Base-by-base conservation (phyloP, 768 basidiomycete species). In the Tricholoma hemisulphureum region DNA sequence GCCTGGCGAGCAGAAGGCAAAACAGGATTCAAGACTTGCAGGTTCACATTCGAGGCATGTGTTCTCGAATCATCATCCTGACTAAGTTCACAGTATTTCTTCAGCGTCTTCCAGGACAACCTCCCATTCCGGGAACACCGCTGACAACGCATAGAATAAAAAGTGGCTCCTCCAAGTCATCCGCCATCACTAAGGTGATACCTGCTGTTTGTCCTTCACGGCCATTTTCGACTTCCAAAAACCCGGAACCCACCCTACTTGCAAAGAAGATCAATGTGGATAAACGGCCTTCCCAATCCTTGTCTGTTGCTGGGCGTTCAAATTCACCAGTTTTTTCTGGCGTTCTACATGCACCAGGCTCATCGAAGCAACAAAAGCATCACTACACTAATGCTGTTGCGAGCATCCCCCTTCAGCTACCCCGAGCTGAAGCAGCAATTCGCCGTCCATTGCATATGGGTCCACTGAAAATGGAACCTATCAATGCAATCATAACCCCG, bases 1-100 rank as follows among this genome's bases (percentile, higher is more conserved):
- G 65, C 62, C 2, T 63, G 61, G 59, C 58, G 55, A 29, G 61
- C 61, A 20, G 54, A n/a, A 14, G 68, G 68, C 1, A 60, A 54
- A 39, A 60, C 59, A 3, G 63, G 62, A 11, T 69, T 63, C 55
- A 51, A 55, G 20, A 68, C 64, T 3, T 69, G 65, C 58, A 60
- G 62, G 35, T 69, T 68, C 29, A 39, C 8, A 4, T 66, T 69
- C 39, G 28, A 59, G 32, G 68, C 66, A 39, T n/a, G 60, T 56
- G 9, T 13, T n/a, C 1, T 28, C 14, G n/a, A 13, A 2, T 29
- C 8, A 2, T 16, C 14, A 18, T 14, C 8, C 10, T 28, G 16
- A 28, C 43, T n/a, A 9, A 18, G 9, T 7, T 31, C 2, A 39
- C 11, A 39, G 39, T 24, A 26, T 21, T 28, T 20, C 26, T 28